A percentile compares a stretch with the other conserved stretches of the same genome.
These are phyloP conservation scores for Erythrobasidium hasegawianum DNA, from an alignment of 1,284 basidiomycete genomes.

Conservation along the genomic window DNA sequence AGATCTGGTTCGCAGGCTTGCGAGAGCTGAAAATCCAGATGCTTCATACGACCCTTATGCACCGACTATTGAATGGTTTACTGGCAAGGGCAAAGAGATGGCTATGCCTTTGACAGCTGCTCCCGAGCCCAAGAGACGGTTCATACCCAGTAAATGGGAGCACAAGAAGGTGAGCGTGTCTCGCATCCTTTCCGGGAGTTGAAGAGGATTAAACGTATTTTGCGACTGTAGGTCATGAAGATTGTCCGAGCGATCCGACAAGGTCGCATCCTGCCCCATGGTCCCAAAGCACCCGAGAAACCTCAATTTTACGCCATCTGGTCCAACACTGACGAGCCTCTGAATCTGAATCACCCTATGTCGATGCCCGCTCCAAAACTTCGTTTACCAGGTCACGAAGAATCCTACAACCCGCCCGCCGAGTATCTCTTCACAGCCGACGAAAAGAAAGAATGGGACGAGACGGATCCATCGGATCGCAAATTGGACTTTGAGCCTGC, in stretches of 20 bases:
- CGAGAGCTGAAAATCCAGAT: slow-evolving; percentile 88
- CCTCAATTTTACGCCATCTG: slow-evolving; percentile 85
- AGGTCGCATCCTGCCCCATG: slow-evolving; percentile 86
- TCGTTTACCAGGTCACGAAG: slow-evolving; percentile 79
- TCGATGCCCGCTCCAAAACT: slow-evolving; percentile 88
- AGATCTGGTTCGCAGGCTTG: slow-evolving; percentile 87
- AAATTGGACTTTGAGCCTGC: slow-evolving; percentile 84
- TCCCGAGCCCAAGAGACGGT: slow-evolving; percentile 93
- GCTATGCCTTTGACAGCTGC: slow-evolving; percentile 85
- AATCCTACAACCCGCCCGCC: slow-evolving; percentile 97
- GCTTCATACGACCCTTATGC: slow-evolving; percentile 86
- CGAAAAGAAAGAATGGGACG: slow-evolving; percentile 81
- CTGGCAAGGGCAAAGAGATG: slow-evolving; percentile 89
- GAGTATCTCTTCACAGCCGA: slow-evolving; percentile 91
- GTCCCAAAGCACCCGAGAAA: slow-evolving; percentile 65
- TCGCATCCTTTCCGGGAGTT: background rate
- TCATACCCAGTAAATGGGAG: slow-evolving; percentile 99
- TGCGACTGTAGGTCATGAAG: slow-evolving; percentile 79
- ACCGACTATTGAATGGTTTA: slow-evolving; percentile 93
- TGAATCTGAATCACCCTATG: slow-evolving; percentile 58
- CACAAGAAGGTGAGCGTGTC: slow-evolving; percentile 79
- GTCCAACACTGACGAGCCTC: slow-evolving; percentile 58
- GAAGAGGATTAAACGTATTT: background rate
- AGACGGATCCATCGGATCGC: slow-evolving; percentile 81
- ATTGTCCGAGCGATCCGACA: slow-evolving; percentile 96